phyloP scores from a whole-genome alignment of 2,329 filamentous ascomycete species.

The Karstenula rhodostoma region DNA sequence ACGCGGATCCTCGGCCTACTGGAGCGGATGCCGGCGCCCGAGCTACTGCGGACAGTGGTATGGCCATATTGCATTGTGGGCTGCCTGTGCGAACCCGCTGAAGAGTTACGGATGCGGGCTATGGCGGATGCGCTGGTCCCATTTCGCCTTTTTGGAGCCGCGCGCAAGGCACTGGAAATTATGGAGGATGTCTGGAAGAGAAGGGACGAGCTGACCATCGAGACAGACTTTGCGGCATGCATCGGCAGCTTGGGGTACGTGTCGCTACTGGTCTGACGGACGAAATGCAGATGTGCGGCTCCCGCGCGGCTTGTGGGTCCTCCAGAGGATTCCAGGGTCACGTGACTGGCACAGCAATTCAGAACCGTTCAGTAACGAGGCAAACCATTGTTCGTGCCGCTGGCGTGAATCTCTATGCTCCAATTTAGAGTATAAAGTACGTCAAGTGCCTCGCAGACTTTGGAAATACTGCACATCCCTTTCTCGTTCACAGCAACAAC shows the following conservation, averaged over 20 bases:
- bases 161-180: slow-evolving; percentile 43
- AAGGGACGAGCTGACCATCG: slow-evolving; percentile 21
- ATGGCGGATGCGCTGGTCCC: slow-evolving; percentile 29
- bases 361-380: too few species aligned
- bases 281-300: background rate
- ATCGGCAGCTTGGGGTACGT: slow-evolving; percentile 16
- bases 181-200: slow-evolving; percentile 50
- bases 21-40: slow-evolving; percentile 23
- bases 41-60: slow-evolving; percentile 35
- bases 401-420: background rate
- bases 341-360: background rate
- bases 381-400: background rate
- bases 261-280: slow-evolving; percentile 13
- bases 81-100: slow-evolving; percentile 26
- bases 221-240: slow-evolving; percentile 18
- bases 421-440: slow-evolving; percentile 9
- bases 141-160: slow-evolving; percentile 34
- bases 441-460: background rate
- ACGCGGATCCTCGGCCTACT: slow-evolving; percentile 21
- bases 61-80: slow-evolving; percentile 47
- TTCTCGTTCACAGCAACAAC: background rate
- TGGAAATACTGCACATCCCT: background rate
- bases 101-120: slow-evolving; percentile 29
- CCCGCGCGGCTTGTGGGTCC: slow-evolving; percentile 19
- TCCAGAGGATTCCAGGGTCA: background rate